Percentiles rank a stretch among this genome's conserved stretches.
Conservation (phyloP, 345 rosid genomes). For the Odontarrhena argentea region DNA sequence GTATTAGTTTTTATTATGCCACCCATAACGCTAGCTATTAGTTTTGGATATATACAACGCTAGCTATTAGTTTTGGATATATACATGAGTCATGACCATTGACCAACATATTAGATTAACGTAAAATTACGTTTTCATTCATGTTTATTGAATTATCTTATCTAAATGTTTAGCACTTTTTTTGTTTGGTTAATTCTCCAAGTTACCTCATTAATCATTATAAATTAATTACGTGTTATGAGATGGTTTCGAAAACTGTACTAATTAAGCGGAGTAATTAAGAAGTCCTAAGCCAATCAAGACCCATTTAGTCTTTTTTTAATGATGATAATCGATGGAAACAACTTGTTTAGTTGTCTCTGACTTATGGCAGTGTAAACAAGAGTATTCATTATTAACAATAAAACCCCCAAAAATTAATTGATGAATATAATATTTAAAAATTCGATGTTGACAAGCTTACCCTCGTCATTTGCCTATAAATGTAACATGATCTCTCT, state of each 20-base stretch:
- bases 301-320: not conserved
- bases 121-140: not conserved
- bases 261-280: not conserved
- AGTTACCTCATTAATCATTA: not conserved
- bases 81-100: not conserved
- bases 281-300: slow-evolving; percentile 16
- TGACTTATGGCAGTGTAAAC: slow-evolving; percentile 28
- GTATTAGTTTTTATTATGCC: not conserved
- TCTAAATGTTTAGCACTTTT: not conserved
- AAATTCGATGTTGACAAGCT: slow-evolving; percentile 26
- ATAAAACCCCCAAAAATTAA: not conserved
- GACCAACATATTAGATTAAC: not conserved
- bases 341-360: slow-evolving; percentile 20
- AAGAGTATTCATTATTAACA: slow-evolving; percentile 5
- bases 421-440: slow-evolving; percentile 20
- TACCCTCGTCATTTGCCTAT: slow-evolving; percentile 36
- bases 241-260: not conserved
- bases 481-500: slow-evolving; percentile 21
- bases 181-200: not conserved
- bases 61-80: not conserved
- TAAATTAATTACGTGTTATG: not conserved
- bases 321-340: slow-evolving; percentile 1
- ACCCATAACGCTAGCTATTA: not conserved
- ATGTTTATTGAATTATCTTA: not conserved
- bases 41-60: not conserved